Percentiles rank a stretch among this genome's conserved stretches.
phyloP scores from a whole-genome alignment of 208 protist species.

The Plasmodiophora brassicae region DNA sequence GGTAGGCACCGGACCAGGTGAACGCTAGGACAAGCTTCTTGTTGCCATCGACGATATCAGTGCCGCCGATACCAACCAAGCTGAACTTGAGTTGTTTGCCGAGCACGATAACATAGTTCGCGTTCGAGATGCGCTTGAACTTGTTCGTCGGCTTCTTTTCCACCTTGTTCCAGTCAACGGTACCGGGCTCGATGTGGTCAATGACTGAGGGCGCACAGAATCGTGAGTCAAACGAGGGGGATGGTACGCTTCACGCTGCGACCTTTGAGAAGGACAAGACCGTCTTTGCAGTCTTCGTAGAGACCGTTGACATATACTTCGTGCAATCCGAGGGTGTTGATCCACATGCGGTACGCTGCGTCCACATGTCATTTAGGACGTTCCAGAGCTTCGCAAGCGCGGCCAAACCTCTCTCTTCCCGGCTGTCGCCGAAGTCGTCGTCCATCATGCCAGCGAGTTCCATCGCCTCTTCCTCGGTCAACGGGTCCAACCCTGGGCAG shows the following conservation, averaged over 20 bases:
- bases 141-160: slow-evolving; percentile 50
- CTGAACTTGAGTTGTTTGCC: slow-evolving; percentile 39
- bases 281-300: slow-evolving; percentile 49
- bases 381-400: background rate
- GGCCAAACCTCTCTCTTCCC: slow-evolving; percentile 49
- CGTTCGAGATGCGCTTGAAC: slow-evolving; percentile 58
- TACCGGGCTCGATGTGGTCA: slow-evolving; percentile 55
- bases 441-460: slow-evolving; percentile 30
- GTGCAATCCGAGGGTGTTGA: slow-evolving; percentile 58
- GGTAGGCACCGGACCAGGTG: slow-evolving; percentile 2
- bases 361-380: background rate
- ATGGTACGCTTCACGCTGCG: background rate
- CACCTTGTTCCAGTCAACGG: slow-evolving; percentile 46
- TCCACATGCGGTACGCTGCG: slow-evolving; percentile 59
- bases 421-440: slow-evolving; percentile 49
- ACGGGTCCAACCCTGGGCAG: slow-evolving; percentile 53
- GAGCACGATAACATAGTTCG: slow-evolving; percentile 51
- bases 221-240: no score
- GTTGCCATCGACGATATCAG: slow-evolving; percentile 55
- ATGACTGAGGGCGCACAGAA: slow-evolving; percentile 48
- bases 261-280: slow-evolving; percentile 32
- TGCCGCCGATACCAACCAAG: slow-evolving; percentile 52
- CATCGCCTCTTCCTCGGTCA: slow-evolving; percentile 50
- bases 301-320: slow-evolving; percentile 46
- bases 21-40: slow-evolving; percentile 49